These are phyloP conservation scores for Amphibolis antarctica DNA, from an alignment of 106 monocot species.

Conservation along the genomic window DNA sequence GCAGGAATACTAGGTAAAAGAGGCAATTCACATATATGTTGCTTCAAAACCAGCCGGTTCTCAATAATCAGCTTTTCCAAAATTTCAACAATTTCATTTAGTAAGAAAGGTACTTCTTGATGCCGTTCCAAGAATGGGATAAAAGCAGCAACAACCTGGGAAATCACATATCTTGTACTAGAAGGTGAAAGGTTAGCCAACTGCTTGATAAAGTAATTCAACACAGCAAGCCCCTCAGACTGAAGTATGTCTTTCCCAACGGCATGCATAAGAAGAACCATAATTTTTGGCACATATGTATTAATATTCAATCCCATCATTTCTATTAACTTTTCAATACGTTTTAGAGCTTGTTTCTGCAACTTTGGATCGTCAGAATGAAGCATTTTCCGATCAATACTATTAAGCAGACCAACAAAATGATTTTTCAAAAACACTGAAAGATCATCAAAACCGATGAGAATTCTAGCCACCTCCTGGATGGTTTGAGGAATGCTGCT, in stretches of 20 bases:
- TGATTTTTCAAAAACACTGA: constrained; percentile 80
- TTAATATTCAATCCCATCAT: constrained; percentile 92
- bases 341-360: constrained; percentile 70
- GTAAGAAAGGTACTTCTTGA: constrained; percentile 32
- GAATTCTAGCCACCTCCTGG: constrained; percentile 58
- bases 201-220: constrained; percentile 80
- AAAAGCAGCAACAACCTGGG: constrained; percentile 91
- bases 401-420: constrained; percentile 95
- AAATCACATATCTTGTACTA: constrained; percentile 78
- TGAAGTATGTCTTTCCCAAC: constrained; percentile 86
- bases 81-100: constrained; percentile 63
- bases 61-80: constrained; percentile 67
- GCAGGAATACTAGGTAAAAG: constrained; percentile 69
- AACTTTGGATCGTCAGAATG: constrained; percentile 49
- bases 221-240: constrained; percentile 48
- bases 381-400: constrained; percentile 95
- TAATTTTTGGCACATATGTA: constrained; percentile 88
- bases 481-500: constrained; percentile 56
- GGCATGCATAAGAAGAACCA: constrained; percentile 84
- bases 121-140: constrained; percentile 73
- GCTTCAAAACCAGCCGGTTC: constrained; percentile 45
- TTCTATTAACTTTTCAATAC: constrained; percentile 76
- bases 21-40: constrained; percentile 81
- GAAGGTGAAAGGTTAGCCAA: constrained; percentile 66
- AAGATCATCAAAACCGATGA: constrained; percentile 74